Evolutionary conservation across 1,284 basidiomycete species (phyloP), one percentile per base, ranked within the genome.

Genomic region (Anthracocystis walkeri): DNA sequence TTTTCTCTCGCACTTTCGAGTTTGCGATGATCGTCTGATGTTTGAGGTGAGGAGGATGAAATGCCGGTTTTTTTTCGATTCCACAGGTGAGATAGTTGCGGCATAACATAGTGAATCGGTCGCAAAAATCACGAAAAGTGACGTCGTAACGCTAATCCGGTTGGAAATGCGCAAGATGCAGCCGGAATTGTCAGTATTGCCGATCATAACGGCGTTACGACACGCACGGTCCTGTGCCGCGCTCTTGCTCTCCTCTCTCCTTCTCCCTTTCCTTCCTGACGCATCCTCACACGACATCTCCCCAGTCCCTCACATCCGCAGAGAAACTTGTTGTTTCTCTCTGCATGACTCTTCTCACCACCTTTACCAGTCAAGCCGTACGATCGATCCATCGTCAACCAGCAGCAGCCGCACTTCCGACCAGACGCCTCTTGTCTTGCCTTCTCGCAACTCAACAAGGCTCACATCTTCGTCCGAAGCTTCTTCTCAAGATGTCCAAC

Each of bases 351-450:
- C 44, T 53, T 41, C 52, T 58, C 10, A 12, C 51, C 10, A 42
- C 27, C 10, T 25, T 49, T 18, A 29, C 55, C 23, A 7, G 20
- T n/a, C n/a, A 44, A 23, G 60, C 59, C 46, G 60, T 29, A 33
- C 55, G 59, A 62, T 68, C 65, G 6, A 68, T 58, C 41, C 65
- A 58, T 63, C 58, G 42, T 60, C 59, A 33, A 46, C 35, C 42
- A 49, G 35, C 23, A 8, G 18, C 58, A 20, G 7, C 29, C 29
- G 29, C 29, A 29, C 29, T 5, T 21, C 27, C 20, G 7, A 20
- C 44, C 6, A 27, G 18, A 14, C 45, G 45, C 25, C 25, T 44
- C 18, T 11, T 49, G 16, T 27, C 20, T 16, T 38, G 20, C 10
- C 38, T 45, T 18, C 16, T 48, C n/a, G n/a, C 10, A 27, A 18